These are phyloP conservation scores for Scutellaria minor DNA, from an alignment of 257 asterid genomes.

Conservation along the genomic window DNA sequence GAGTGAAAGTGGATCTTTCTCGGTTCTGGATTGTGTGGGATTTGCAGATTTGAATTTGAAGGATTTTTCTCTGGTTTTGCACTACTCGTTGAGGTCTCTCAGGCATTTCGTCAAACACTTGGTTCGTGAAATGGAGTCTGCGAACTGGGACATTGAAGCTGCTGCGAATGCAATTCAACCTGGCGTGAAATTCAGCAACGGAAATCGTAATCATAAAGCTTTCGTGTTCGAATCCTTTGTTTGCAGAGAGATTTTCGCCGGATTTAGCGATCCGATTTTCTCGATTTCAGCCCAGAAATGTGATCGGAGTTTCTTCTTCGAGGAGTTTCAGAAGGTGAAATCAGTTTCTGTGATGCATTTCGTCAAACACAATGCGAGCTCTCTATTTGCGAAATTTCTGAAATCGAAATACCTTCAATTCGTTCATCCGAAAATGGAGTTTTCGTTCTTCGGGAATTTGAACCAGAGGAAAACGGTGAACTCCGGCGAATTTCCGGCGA, in stretches of 20 bases:
- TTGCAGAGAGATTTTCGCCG: constrained; percentile 59
- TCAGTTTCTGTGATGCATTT: constrained; percentile 50
- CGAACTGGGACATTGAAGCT: constrained; percentile 75
- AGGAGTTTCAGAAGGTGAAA: constrained; percentile 59
- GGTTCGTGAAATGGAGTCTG: constrained; percentile 71
- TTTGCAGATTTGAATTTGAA: constrained; percentile 50
- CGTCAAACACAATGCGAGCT: constrained; percentile 56
- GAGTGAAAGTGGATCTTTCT: constrained; percentile 74
- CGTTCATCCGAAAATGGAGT: constrained; percentile 91
- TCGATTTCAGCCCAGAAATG: constrained; percentile 31
- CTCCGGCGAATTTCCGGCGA: constrained; percentile 76
- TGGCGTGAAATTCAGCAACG: constrained; percentile 41
- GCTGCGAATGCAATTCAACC: constrained; percentile 63
- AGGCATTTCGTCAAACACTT: constrained; percentile 66
- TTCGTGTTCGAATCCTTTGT: constrained; percentile 74
- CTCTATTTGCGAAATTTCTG: constrained; percentile 66
- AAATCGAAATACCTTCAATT: constrained; percentile 66
- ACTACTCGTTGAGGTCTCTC: constrained; percentile 66
- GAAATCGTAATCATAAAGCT: constrained; percentile 55
- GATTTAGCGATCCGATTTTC: constrained; percentile 54
- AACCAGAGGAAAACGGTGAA: constrained; percentile 70
- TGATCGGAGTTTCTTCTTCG: constrained; percentile 54
- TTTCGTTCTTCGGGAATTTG: constrained; percentile 76
- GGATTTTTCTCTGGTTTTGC: constrained; percentile 62
- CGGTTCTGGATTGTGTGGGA: constrained; percentile 69